Base-by-base conservation (phyloP, 1,139 yeast genomes). In the Wickerhamomyces sp. region DNA sequence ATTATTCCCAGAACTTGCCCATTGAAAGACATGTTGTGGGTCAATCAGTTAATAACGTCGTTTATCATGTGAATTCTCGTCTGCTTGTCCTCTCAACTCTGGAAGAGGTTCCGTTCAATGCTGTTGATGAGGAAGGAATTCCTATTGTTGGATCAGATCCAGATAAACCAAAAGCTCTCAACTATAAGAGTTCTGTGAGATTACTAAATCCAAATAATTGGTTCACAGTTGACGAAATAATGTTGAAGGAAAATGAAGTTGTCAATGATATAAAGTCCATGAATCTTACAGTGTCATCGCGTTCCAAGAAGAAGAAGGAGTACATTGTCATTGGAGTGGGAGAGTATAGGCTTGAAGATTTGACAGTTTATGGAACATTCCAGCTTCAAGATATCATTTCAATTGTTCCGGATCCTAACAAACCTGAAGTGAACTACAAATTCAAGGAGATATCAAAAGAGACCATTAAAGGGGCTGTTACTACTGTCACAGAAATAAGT, bases 361-460 rank as follows among this genome's bases (percentile, higher is more conserved):
- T 86, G 47, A 78, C 90, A 6, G 79, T 95, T 1, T 79, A 82
- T 57, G 99, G 99, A 0, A 72, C 84, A 2, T 85, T 89, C 64
- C 79, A 81, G 52, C 69, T 91, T 2, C 82, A 70, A 55, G 96
- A 90, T 53, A 73, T 88, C 37, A 83, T 86, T 44, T 91, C 84
- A 51, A 86, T 90, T 62, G 89, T 89, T 50, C 96, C 97, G 0
- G 96, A 90, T 58, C 94, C 94, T 1, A 93, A 86, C 0, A 78
- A 74, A 49, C 96, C 97, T 0, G 95, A 89, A 57, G 84, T 91
- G 2, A 84, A 82, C 54, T 87, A 78, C 62, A 86, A 84, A 62
- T 73, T 93, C 55, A 88, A 88, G 59, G 80, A 81, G 53, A 73
- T 87, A n/a, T 81, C 79, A 46, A 75, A 78, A 40, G 98, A 91